A percentile compares a stretch with the other conserved stretches of the same genome.
Evolutionary conservation across 805 yeast genomes (phyloP).

Genomic region (Diddensiella santjacobensis): DNA sequence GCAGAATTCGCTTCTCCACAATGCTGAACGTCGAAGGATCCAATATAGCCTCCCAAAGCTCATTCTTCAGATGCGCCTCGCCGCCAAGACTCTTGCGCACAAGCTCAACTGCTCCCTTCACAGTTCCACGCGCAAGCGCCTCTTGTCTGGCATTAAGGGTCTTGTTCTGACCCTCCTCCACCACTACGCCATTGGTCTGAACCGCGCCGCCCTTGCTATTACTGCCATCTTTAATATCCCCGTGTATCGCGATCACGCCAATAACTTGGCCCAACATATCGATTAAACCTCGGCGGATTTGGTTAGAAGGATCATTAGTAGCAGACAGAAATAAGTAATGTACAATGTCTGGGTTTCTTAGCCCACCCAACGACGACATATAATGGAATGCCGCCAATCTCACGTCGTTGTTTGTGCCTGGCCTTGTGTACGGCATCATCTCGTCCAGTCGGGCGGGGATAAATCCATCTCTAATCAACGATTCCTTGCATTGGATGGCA

Average conservation of each 20-base stretch:
- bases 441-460: conserved; percentile 51
- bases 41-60: conserved; percentile 62
- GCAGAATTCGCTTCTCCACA: conserved; percentile 56
- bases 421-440: conserved; percentile 49
- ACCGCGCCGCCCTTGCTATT: conserved; percentile 13
- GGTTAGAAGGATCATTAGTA: conserved; percentile 52
- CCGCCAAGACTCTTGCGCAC: conserved; percentile 55
- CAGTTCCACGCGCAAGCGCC: conserved; percentile 57
- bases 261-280: conserved; percentile 48
- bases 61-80: conserved; percentile 50
- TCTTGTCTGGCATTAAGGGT: conserved; percentile 53
- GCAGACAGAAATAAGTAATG: conserved; percentile 57
- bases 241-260: conserved; percentile 63
- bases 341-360: conserved; percentile 59
- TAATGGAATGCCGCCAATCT: conserved; percentile 69
- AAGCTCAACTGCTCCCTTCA: conserved; percentile 63
- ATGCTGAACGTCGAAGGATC: conserved; percentile 60
- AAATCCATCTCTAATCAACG: conserved; percentile 54
- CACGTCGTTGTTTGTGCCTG: conserved; percentile 46
- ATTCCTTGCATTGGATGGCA: conserved; percentile 57
- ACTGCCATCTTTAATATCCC: conserved; percentile 33
- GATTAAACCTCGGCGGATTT: conserved; percentile 49
- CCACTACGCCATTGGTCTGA: conserved; percentile 42
- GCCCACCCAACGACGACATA: conserved; percentile 68
- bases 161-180: conserved; percentile 48